Conservation (phyloP, 1,284 basidiomycete genomes). For the Mycosarcoma mackinlayi region DNA sequence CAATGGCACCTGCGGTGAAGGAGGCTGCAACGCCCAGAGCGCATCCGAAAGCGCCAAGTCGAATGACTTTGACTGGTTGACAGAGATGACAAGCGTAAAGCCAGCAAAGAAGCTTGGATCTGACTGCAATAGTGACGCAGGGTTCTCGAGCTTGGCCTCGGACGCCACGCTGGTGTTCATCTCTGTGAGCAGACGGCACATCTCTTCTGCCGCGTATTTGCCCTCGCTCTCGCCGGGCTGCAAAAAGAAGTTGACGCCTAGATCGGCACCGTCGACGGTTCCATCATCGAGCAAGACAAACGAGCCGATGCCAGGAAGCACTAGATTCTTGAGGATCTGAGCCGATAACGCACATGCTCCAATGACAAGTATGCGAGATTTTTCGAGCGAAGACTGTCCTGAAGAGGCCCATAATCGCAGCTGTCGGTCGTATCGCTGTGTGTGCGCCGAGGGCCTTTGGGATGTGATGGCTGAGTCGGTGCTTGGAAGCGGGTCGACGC, state of each 20-base stretch:
- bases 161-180: conserved; percentile 88
- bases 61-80: conserved; percentile 69
- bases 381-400: conserved; percentile 91
- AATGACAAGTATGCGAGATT: conserved; percentile 82
- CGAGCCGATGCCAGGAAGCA: conserved; percentile 90
- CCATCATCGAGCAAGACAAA: conserved; percentile 85
- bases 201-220: conserved; percentile 81
- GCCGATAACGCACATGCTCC: conserved; percentile 83
- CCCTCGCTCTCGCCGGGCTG: conserved; percentile 78
- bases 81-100: conserved; percentile 85
- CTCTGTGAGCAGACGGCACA: conserved; percentile 81
- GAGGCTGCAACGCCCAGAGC: conserved; percentile 47
- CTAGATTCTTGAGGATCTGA: conserved; percentile 91
- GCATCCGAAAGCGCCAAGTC: conserved; percentile 52
- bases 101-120: conserved; percentile 72
- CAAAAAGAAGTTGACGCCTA: conserved; percentile 96
- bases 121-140: conserved; percentile 71
- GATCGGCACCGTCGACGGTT: conserved; percentile 78
- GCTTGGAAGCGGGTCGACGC: conserved; percentile 27
- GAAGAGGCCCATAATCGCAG: conserved; percentile 90
- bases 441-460: conserved; percentile 57
- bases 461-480: conserved; percentile 33
- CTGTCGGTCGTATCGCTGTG: conserved; percentile 67
- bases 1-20: conserved; percentile 55
- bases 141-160: conserved; percentile 73